Evolutionary conservation across 805 yeast genomes (phyloP).

Genomic region (Candida caryicola): DNA sequence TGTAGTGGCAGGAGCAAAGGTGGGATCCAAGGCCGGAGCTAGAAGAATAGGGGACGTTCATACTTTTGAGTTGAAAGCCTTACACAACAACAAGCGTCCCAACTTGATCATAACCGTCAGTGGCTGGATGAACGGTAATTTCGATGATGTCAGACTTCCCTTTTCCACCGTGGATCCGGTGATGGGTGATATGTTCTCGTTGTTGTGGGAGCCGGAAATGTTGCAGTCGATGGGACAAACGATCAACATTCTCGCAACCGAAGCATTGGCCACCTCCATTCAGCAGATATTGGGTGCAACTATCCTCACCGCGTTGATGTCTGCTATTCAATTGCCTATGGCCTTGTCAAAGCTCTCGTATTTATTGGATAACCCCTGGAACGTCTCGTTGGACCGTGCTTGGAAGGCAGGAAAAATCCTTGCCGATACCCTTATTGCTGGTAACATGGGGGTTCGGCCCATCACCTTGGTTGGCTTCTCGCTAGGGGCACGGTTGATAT

Average conservation of each 20-base stretch:
- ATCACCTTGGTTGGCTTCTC: slow-evolving; percentile 91
- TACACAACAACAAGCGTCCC: slow-evolving; percentile 86
- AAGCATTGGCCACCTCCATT: slow-evolving; percentile 85
- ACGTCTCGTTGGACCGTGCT: slow-evolving; percentile 92
- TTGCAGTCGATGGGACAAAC: slow-evolving; percentile 95
- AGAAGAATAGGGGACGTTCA: slow-evolving; percentile 86
- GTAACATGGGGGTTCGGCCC: slow-evolving; percentile 90
- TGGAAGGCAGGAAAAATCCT: slow-evolving; percentile 92
- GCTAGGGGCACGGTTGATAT: slow-evolving; percentile 87
- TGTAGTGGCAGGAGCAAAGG: slow-evolving; percentile 84
- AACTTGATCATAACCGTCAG: slow-evolving; percentile 85
- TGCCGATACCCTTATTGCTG: slow-evolving; percentile 85
- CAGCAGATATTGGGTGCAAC: slow-evolving; percentile 96
- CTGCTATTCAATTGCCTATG: slow-evolving; percentile 92
- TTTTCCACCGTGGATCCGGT: slow-evolving; percentile 96
- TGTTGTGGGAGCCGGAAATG: slow-evolving; percentile 98
- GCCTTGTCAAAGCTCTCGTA: slow-evolving; percentile 85
- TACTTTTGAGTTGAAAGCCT: slow-evolving; percentile 90
- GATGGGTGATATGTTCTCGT: slow-evolving; percentile 92
- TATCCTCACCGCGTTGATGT: slow-evolving; percentile 81
- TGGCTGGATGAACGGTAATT: slow-evolving; percentile 96
- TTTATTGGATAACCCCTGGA: slow-evolving; percentile 95
- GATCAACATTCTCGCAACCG: slow-evolving; percentile 87
- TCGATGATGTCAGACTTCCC: slow-evolving; percentile 94
- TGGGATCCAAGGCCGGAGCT: slow-evolving; percentile 83